Conservation (phyloP, 352 stramenopile genomes). For the Phytophthora citrophthora region DNA sequence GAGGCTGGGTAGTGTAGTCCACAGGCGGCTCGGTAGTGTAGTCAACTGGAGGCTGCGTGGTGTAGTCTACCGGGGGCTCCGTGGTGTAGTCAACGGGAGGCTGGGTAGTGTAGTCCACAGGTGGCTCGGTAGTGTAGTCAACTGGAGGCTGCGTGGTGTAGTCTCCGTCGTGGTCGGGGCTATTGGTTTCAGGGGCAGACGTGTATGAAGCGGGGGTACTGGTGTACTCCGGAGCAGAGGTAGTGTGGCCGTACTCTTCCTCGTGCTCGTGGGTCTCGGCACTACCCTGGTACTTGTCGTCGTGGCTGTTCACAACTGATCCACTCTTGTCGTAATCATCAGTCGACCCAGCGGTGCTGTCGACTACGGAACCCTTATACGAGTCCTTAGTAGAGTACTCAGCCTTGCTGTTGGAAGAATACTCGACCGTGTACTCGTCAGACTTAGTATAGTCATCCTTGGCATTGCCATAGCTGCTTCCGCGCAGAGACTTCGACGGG, state of each 20-base stretch:
- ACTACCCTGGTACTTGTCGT: constrained; percentile 4
- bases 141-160: too few species aligned
- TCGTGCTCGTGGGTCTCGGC: neutral
- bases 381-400: constrained; percentile 8
- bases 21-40: too few species aligned
- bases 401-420: constrained; percentile 4
- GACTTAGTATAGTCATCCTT: neutral
- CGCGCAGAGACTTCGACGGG: constrained; percentile 25
- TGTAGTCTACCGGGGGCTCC: too few species aligned
- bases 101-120: constrained; percentile 6
- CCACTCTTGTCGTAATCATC: constrained; percentile 1
- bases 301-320: constrained; percentile 2
- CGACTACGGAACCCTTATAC: constrained; percentile 8
- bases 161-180: too few species aligned
- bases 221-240: too few species aligned
- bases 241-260: too few species aligned
- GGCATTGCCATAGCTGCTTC: constrained; percentile 18
- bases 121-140: constrained; percentile 4
- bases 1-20: constrained; percentile 10
- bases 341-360: constrained; percentile 6
- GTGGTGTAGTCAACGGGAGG: too few species aligned
- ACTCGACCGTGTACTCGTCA: constrained; percentile 4
- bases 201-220: too few species aligned
- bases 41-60: too few species aligned
- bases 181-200: too few species aligned